Percentiles rank a stretch among this genome's conserved stretches.
Conservation (phyloP, 2,329 filamentous ascomycete genomes). For the Xylaria sp. region DNA sequence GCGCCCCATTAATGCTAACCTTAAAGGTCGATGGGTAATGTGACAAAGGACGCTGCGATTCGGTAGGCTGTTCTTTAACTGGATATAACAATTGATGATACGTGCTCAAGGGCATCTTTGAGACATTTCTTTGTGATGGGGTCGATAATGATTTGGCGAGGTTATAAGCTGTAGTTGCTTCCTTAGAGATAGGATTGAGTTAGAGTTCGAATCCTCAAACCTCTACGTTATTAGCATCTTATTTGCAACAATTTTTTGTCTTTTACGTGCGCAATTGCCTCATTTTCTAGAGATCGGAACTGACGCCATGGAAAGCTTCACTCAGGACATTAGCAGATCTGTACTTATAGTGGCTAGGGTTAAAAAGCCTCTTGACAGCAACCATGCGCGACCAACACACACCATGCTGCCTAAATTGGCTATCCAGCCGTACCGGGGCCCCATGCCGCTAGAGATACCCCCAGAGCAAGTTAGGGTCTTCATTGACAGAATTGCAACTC, state of each 20-base stretch:
- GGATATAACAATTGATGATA: neutral
- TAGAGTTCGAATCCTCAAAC: too few relatives aligned
- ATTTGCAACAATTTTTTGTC: too few relatives aligned
- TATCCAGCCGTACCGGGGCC: neutral
- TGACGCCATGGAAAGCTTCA: neutral
- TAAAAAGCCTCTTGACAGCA: neutral
- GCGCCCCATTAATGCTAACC: too few relatives aligned
- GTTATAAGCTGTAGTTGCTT: too few relatives aligned
- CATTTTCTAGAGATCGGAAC: neutral
- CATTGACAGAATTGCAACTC: neutral
- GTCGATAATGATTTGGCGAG: neutral
- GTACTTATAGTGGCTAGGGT: neutral
- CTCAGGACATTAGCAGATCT: neutral
- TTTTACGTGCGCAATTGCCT: neutral
- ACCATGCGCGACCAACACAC: neutral
- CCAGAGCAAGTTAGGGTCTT: neutral
- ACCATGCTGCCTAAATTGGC: constrained; percentile 7
- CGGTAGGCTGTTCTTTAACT: neutral
- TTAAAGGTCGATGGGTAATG: too few relatives aligned
- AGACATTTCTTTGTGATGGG: neutral
- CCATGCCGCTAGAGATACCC: neutral
- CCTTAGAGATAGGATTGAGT: too few relatives aligned
- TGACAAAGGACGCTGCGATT: too few relatives aligned
- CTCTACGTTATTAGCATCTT: too few relatives aligned
- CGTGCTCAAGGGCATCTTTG: neutral